Evolutionary conservation across 2,329 filamentous ascomycete genomes (phyloP).

Genomic region (Neonectria sp.): DNA sequence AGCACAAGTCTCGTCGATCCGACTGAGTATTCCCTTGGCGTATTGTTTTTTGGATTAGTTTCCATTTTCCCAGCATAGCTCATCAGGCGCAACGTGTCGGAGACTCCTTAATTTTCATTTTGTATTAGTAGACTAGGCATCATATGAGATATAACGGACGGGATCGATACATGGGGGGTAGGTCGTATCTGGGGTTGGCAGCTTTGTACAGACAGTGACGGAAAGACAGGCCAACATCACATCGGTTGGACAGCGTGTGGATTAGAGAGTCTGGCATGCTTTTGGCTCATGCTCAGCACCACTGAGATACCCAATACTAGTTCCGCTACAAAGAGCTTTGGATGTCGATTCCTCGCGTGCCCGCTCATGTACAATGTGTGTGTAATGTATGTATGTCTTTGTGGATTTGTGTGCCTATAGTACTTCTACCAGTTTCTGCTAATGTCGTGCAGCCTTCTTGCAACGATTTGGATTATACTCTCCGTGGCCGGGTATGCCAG

Average conservation of each 20-base stretch:
- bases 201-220: neutral
- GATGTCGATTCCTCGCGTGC: slow-evolving; percentile 3
- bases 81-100: slow-evolving; percentile 15
- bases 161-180: slow-evolving; percentile 24
- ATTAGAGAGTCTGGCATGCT: slow-evolving; percentile 28
- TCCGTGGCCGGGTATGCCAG: slow-evolving; percentile 24
- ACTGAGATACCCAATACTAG: slow-evolving; percentile 44
- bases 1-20: slow-evolving; percentile 33
- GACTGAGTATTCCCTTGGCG: slow-evolving; percentile 33
- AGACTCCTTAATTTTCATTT: slow-evolving; percentile 27
- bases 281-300: slow-evolving; percentile 20
- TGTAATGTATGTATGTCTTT: neutral
- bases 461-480: slow-evolving; percentile 17
- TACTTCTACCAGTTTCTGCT: slow-evolving; percentile 10
- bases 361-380: neutral
- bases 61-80: slow-evolving; percentile 34
- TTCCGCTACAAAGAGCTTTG: slow-evolving; percentile 29
- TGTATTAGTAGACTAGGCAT: slow-evolving; percentile 36
- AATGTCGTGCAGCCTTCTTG: slow-evolving; percentile 10
- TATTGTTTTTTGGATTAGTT: slow-evolving; percentile 32
- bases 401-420: neutral
- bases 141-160: slow-evolving; percentile 20
- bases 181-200: slow-evolving; percentile 12
- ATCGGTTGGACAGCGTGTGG: slow-evolving; percentile 15
- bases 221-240: slow-evolving; percentile 6